Conservation (phyloP, 106 monocot species). For the Dendrobium chrysotoxum region DNA sequence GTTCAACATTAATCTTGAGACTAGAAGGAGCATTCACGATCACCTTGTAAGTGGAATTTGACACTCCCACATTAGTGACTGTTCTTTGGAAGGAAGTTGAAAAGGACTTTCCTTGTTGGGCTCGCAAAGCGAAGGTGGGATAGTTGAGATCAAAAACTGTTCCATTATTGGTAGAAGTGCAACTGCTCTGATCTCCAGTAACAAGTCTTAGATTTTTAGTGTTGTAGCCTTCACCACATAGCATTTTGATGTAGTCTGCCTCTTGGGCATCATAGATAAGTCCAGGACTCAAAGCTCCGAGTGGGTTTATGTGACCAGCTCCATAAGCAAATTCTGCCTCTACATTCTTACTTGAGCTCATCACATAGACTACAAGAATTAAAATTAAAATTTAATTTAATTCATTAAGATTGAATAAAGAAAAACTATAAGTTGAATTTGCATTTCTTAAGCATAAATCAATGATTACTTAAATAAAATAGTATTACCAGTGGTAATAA, state of each 20-base stretch:
- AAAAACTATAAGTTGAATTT: too few relatives aligned
- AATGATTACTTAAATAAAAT: background rate
- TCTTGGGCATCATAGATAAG: conserved; percentile 17
- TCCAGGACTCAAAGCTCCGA: conserved; percentile 13
- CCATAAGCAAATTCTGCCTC: conserved; percentile 24
- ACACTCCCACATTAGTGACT: conserved; percentile 21
- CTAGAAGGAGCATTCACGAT: background rate
- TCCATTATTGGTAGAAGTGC: conserved; percentile 10
- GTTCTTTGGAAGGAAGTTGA: conserved; percentile 10
- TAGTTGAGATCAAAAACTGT: conserved; percentile 15
- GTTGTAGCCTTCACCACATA: conserved; percentile 21
- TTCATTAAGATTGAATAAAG: too few relatives aligned
- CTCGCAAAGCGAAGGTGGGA: conserved; percentile 15
- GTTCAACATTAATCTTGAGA: conserved; percentile 17
- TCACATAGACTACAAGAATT: conserved; percentile 11
- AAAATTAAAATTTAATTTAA: background rate
- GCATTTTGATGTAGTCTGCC: conserved; percentile 11
- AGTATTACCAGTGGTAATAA: conserved; percentile 31
- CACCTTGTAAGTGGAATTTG: conserved; percentile 12
- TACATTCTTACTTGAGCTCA: conserved; percentile 7
- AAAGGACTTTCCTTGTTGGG: background rate
- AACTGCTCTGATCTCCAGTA: conserved; percentile 19
- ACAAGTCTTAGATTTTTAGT: conserved; percentile 4
- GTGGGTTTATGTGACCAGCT: conserved; percentile 20
- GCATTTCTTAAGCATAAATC: too few relatives aligned